Base-by-base conservation (phyloP, 1,284 basidiomycete species). In the Gymnopus androsaceus region DNA sequence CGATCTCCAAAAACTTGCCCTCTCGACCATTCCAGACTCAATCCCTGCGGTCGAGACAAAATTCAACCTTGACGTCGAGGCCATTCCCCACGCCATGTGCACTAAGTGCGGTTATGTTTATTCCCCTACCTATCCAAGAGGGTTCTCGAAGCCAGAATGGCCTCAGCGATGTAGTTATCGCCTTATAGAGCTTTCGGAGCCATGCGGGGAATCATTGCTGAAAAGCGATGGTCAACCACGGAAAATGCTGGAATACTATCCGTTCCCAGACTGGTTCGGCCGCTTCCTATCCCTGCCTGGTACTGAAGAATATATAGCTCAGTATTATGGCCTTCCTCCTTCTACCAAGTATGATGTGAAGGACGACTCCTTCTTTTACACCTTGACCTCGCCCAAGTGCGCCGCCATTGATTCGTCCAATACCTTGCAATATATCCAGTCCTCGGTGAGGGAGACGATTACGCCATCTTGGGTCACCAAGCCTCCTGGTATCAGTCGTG, bases 181-280 rank as follows among this genome's bases (percentile, higher is more conserved):
- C 2, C 15, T 25, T 27, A 4, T n/a, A 37, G 19, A 44, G 15
- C 34, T 8, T 11, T 36, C 17, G 12, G 42, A 34, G 4, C 21
- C 33, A 17, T 54, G 52, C 28, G 28, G 30, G 12, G 31, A 14
- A 37, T 25, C 31, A n/a, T n/a, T 54, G 12, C 6, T 46, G 31
- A 17, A 41, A 12, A 17, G 12, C 12, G 9, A 28, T 17, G 44
- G 41, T 9, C 23, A 27, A 23, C 52, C 44, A 11, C 6, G 37
- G 14, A 46, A 54, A 19, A 14, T n/a, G 11, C 27, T 54, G 3
- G 31, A 46, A 3, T 54, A 54, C 27, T 54, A 54, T 23, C 52
- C 52, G 2, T 54, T 54, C 31, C 37, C 27, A 2, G 31, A 54
- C 12, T 54, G 52, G 52, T 47, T 47, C n/a, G 42, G 42, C 4